Evolutionary conservation across 73 alveolate genomes (phyloP), one percentile per base, ranked within the genome.

Genomic region (Paramecium bursaria): DNA sequence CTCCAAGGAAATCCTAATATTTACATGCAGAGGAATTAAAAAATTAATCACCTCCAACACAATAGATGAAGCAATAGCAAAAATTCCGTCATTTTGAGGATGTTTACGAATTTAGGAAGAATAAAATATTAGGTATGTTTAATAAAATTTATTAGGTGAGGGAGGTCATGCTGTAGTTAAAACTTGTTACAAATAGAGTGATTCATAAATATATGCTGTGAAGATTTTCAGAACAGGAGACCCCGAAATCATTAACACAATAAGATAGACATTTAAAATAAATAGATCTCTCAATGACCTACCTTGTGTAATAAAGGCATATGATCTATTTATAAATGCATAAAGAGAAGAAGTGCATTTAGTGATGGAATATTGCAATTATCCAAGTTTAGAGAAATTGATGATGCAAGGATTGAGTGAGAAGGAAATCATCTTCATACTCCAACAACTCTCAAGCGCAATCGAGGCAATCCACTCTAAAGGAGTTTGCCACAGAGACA

Each of bases 401-500:
- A 30, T 61, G 31, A 17, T 17, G 31, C 33, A 27, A 67, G 39
- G 30, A 61, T 61, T 30, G 1, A 30, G 30, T 30, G 53, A 67
- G 19, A 67, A 46, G 44, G 6, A 67, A 23, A 23, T 25, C 19
- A 25, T 39, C 33, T 67, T 67, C 33, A 42, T 67, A 1, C 22
- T 42, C 7, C 22, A 25, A 67, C 60, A 67, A 42, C 44, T 67
- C 2, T 42, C 82, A 10, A 33, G 22, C 22, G 89, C 89, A 0
- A 73, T 86, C 1, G 85, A 75, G 15, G 29, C 77, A 44, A 74
- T 90, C 44, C 95, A 89, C 57, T 15, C 19, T 9, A 50, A 51
- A 44, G 88, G 92, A 4, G 82, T 89, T 23, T 75, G 87, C 47
- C 95, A 89, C 22, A 30, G 95, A 47, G 95, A 89, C 46, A 33